Evolutionary conservation across 495 filamentous ascomycete species (phyloP).

Genomic region (Saxophila tyrrhenica): DNA sequence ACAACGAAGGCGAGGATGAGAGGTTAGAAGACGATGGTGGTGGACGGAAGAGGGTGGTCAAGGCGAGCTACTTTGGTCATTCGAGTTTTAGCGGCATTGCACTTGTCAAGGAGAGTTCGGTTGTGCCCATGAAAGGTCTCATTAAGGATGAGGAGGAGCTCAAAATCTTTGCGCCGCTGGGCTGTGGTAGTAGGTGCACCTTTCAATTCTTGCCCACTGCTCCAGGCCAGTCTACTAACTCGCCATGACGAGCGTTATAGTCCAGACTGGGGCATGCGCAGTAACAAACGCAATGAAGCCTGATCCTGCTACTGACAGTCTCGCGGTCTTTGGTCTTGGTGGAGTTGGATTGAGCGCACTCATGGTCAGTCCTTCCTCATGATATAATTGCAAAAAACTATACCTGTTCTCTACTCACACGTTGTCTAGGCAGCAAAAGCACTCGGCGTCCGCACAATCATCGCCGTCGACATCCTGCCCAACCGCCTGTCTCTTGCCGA

Average conservation of each 20-base stretch:
- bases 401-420: neutral
- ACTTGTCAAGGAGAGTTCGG: slow-evolving; percentile 22
- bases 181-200: slow-evolving; percentile 23
- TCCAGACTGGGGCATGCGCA: slow-evolving; percentile 32
- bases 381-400: too few species aligned
- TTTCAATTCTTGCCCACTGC: neutral
- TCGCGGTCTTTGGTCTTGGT: slow-evolving; percentile 19
- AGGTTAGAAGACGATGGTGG: neutral
- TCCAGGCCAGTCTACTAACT: too few species aligned
- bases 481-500: slow-evolving; percentile 14
- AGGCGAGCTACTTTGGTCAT: slow-evolving; percentile 21
- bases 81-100: slow-evolving; percentile 17
- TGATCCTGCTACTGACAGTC: slow-evolving; percentile 1
- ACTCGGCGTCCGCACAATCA: slow-evolving; percentile 10
- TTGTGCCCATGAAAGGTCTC: slow-evolving; percentile 21
- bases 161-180: slow-evolving; percentile 29
- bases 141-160: slow-evolving; percentile 18
- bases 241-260: too few species aligned
- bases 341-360: slow-evolving; percentile 21
- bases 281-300: slow-evolving; percentile 15
- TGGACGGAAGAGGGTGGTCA: slow-evolving; percentile 1
- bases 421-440: slow-evolving; percentile 16
- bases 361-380: slow-evolving; percentile 8
- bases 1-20: slow-evolving; percentile 1
- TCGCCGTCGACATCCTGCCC: slow-evolving; percentile 18